phyloP scores from a whole-genome alignment of 768 basidiomycete species.

The Pseudohyphozyma bogoriensis region DNA sequence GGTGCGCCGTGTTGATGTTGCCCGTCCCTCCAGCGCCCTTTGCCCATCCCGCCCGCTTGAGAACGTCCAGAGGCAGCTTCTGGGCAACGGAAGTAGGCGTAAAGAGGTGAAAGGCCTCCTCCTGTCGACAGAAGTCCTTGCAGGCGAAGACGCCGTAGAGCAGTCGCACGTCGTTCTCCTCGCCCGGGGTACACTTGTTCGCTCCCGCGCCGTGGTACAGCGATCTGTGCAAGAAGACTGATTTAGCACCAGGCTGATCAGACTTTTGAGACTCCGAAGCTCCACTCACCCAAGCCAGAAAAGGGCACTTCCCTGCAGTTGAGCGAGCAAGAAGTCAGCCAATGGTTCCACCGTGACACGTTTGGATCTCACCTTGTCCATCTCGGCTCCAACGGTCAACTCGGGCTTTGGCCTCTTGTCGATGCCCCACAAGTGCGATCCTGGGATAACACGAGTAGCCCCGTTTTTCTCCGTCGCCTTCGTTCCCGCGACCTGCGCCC shows the following conservation, averaged over 20 bases:
- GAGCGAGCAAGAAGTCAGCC: too few species aligned
- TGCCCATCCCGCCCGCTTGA: not conserved
- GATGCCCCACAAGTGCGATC: not conserved
- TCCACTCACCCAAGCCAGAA: not conserved
- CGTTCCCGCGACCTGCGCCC: not conserved
- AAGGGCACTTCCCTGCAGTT: not conserved
- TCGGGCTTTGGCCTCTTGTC: not conserved
- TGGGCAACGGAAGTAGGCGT: not conserved
- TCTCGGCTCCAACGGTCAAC: not conserved
- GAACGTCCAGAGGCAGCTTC: not conserved
- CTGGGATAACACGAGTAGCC: not conserved
- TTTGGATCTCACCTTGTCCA: too few species aligned
- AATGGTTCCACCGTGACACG: too few species aligned
- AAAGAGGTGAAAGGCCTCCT: not conserved
- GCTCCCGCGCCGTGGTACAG: conserved; percentile 1
- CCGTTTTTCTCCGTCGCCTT: not conserved
- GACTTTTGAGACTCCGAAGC: not conserved
- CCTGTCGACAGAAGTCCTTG: not conserved
- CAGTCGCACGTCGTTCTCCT: not conserved
- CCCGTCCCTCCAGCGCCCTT: not conserved
- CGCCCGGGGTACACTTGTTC: not conserved
- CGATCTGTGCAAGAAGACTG: not conserved
- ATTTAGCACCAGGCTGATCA: not conserved
- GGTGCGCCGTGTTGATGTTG: not conserved
- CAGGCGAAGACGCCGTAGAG: not conserved